Evolutionary conservation across 352 stramenopile species (phyloP).

Genomic region (Phytophthora idaei): DNA sequence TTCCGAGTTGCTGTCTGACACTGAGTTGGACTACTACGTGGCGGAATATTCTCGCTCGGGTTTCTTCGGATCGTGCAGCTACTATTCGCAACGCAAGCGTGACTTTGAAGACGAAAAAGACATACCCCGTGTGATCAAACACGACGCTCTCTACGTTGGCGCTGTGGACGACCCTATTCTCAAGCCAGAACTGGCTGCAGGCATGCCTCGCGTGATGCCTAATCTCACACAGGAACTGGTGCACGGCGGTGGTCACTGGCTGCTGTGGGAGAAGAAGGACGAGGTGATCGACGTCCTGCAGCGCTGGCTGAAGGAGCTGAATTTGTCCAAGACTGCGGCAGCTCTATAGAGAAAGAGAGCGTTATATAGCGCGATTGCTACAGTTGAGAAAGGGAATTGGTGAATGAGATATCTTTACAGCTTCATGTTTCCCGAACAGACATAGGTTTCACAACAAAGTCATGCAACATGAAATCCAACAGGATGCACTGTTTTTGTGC

Average conservation of each 20-base stretch:
- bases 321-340: constrained; percentile 9
- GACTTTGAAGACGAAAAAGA: constrained; percentile 61
- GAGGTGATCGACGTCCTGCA: constrained; percentile 41
- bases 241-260: constrained; percentile 56
- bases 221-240: constrained; percentile 57
- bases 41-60: constrained; percentile 47
- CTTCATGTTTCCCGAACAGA: too few species aligned
- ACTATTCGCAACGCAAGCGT: constrained; percentile 52
- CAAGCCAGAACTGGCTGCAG: constrained; percentile 47
- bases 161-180: constrained; percentile 64
- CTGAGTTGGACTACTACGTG: constrained; percentile 63
- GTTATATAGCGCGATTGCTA: too few species aligned
- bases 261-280: constrained; percentile 61
- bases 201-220: constrained; percentile 56
- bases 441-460: too few species aligned
- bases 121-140: constrained; percentile 39
- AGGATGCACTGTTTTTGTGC: too few species aligned
- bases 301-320: constrained; percentile 38
- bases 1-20: constrained; percentile 49
- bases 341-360: constrained; percentile 9
- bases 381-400: too few species aligned
- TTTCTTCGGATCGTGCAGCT: constrained; percentile 63
- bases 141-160: constrained; percentile 63
- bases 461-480: too few species aligned
- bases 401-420: too few species aligned